Percentiles rank a stretch among this genome's conserved stretches.
phyloP scores from a whole-genome alignment of 225 moss, liverwort and hornwort species.

The Pseudoscleropodium purum region DNA sequence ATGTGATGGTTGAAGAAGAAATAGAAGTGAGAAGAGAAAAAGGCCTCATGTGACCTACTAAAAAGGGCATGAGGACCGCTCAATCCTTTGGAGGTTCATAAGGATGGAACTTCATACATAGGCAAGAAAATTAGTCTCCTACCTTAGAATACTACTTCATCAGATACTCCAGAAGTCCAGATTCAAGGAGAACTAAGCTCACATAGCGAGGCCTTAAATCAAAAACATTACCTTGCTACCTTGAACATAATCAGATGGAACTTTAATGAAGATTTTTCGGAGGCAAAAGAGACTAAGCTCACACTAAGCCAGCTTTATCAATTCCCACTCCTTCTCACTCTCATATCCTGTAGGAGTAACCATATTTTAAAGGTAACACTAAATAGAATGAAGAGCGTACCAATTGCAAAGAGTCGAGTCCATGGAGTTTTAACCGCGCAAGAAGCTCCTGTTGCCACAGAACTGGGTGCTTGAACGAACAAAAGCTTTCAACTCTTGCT shows the following conservation, averaged over 20 bases:
- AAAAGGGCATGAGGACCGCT: neutral
- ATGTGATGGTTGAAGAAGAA: neutral
- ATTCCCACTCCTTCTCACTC: neutral
- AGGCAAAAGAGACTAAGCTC: neutral
- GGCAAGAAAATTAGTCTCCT: neutral
- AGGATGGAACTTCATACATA: neutral
- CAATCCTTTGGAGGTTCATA: neutral
- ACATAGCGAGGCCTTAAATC: neutral
- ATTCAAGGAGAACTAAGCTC: neutral
- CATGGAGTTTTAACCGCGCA: conserved; percentile 29
- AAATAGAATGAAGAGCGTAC: neutral
- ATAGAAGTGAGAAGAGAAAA: neutral
- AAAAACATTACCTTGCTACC: neutral
- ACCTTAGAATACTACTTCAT: neutral
- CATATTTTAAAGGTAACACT: neutral
- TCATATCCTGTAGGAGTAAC: neutral
- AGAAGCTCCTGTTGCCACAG: conserved; percentile 55
- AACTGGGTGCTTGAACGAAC: conserved; percentile 37
- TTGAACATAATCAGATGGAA: neutral
- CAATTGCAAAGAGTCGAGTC: conserved; percentile 34
- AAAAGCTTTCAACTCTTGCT: conserved; percentile 14
- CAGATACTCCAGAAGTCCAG: neutral
- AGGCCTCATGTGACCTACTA: neutral
- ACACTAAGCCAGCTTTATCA: neutral
- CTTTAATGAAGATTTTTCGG: neutral